Conservation (phyloP, 345 rosid genomes). For the Rhizophora mangle region DNA sequence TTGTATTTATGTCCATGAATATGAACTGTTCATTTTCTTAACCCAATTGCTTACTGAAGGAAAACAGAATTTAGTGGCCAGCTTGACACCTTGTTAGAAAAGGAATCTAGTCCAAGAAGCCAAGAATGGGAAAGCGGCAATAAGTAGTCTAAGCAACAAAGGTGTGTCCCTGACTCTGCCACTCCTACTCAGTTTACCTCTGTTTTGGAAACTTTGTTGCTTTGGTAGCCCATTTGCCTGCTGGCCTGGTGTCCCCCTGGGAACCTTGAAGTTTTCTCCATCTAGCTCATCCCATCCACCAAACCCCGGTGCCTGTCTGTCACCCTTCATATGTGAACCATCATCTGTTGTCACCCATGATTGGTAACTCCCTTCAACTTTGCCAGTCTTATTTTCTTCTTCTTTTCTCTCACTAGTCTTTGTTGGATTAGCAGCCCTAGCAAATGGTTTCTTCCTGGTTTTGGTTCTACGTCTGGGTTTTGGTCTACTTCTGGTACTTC, state of each 20-base stretch:
- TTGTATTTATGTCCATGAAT: too few relatives aligned
- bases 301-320: constrained; percentile 24
- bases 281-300: constrained; percentile 95
- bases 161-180: constrained; percentile 72
- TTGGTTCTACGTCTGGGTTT: constrained; percentile 32
- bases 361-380: constrained; percentile 44
- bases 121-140: constrained; percentile 76
- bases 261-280: constrained; percentile 20
- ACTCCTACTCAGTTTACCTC: constrained; percentile 39
- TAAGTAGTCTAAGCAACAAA: constrained; percentile 51
- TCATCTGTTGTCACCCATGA: constrained; percentile 55
- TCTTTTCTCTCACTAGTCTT: constrained; percentile 29
- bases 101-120: constrained; percentile 65
- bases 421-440: constrained; percentile 25
- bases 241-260: constrained; percentile 8
- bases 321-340: constrained; percentile 21
- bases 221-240: constrained; percentile 22
- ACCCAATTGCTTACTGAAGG: too few relatives aligned
- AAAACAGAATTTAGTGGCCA: too few relatives aligned
- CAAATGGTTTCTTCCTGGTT: constrained; percentile 41
- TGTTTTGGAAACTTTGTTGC: constrained; percentile 16
- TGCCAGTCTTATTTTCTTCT: constrained; percentile 22
- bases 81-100: constrained; percentile 26
- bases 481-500: constrained; percentile 32
- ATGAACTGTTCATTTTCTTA: too few relatives aligned